phyloP scores from a whole-genome alignment of 352 stramenopile species.

The Hyphochytrium catenoides region DNA sequence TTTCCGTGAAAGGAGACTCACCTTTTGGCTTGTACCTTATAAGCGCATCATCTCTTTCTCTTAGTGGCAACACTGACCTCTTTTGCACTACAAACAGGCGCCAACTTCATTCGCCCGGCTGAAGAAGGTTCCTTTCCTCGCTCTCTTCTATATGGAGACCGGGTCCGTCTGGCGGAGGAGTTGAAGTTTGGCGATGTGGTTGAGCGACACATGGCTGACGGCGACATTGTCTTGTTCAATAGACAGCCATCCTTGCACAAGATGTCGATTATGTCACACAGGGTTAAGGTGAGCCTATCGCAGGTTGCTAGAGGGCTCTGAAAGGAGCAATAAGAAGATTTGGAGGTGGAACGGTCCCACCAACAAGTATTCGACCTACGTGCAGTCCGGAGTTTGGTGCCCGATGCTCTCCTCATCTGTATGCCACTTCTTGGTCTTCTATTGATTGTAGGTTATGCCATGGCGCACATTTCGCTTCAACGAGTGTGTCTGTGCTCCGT shows the following conservation, averaged over 20 bases:
- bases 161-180: constrained; percentile 69
- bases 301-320: constrained; percentile 17
- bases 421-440: too few species aligned
- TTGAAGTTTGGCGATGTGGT: constrained; percentile 94
- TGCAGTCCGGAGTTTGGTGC: too few species aligned
- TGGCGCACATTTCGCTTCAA: constrained; percentile 99
- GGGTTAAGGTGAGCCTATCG: constrained; percentile 21
- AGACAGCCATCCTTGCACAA: constrained; percentile 98
- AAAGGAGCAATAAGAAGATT: too few species aligned
- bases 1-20: too few species aligned
- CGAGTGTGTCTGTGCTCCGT: constrained; percentile 96
- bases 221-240: constrained; percentile 98
- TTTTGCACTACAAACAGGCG: constrained; percentile 12
- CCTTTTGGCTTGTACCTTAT: neutral
- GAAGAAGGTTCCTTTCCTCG: constrained; percentile 12
- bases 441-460: constrained; percentile 79
- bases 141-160: constrained; percentile 78
- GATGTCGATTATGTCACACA: constrained; percentile 97
- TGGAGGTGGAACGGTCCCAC: too few species aligned
- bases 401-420: too few species aligned
- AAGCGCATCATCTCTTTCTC: neutral
- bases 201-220: constrained; percentile 96
- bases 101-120: constrained; percentile 17
- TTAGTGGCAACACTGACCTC: constrained; percentile 10
- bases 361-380: too few species aligned